These are phyloP conservation scores for Rhododendron griersonianum DNA, from an alignment of 148 eudicot species.

Conservation along the genomic window DNA sequence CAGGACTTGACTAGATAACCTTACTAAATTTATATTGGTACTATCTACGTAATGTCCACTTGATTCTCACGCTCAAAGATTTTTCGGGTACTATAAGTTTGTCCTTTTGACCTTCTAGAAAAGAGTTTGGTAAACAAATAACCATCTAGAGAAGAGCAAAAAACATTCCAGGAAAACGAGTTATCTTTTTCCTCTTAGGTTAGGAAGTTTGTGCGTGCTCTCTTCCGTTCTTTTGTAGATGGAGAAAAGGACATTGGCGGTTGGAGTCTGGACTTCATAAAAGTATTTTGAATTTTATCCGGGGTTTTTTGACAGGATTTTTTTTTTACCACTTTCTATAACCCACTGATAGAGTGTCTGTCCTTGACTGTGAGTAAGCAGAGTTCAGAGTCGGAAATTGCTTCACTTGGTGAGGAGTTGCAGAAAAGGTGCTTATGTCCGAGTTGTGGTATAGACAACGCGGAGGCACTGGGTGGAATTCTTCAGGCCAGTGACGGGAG, in stretches of 20 bases:
- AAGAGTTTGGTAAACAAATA: not conserved
- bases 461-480: conserved; percentile 49
- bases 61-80: not conserved
- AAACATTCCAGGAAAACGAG: not conserved
- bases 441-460: conserved; percentile 54
- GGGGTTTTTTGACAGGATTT: not conserved
- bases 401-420: conserved; percentile 62
- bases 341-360: not conserved
- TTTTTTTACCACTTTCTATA: not conserved
- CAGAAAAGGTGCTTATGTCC: conserved; percentile 70
- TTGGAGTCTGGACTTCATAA: not conserved
- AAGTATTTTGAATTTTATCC: not conserved
- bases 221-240: not conserved
- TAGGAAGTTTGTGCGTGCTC: not conserved
- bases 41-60: not conserved
- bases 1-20: conserved; percentile 78
- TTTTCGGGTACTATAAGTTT: not conserved
- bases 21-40: conserved; percentile 5
- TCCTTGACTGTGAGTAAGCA: conserved; percentile 61
- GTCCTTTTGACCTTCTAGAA: not conserved
- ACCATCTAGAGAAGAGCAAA: not conserved
- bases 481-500: conserved; percentile 26
- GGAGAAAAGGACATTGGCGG: not conserved
- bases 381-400: conserved; percentile 60
- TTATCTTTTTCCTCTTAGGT: not conserved